These are phyloP conservation scores for Xylaria telfairii DNA, from an alignment of 495 filamentous ascomycete species.

Conservation along the genomic window DNA sequence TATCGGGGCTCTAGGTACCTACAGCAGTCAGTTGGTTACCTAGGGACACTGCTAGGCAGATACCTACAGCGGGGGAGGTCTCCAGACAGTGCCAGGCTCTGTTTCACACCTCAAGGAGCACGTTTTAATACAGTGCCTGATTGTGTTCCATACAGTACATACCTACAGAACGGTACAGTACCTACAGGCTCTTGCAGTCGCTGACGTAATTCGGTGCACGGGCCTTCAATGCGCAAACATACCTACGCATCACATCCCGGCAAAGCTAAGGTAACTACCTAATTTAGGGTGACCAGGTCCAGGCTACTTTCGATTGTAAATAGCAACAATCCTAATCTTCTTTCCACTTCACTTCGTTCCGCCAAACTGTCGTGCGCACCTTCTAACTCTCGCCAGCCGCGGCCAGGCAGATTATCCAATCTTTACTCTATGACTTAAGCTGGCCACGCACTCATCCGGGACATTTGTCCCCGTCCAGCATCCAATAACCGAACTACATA, in stretches of 20 bases:
- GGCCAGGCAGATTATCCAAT: constrained; percentile 44
- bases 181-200: too few species aligned
- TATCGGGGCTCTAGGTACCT: not conserved
- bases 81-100: too few species aligned
- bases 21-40: too few species aligned
- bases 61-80: too few species aligned
- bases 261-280: not conserved
- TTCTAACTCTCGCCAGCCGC: constrained; percentile 44
- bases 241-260: not conserved
- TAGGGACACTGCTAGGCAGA: not conserved
- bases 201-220: not conserved
- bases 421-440: constrained; percentile 38
- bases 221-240: not conserved
- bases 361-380: constrained; percentile 7
- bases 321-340: constrained; percentile 21
- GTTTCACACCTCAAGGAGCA: too few species aligned
- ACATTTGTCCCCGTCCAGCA: constrained; percentile 33
- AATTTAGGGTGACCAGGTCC: constrained; percentile 4
- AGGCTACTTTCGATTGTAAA: not conserved
- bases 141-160: too few species aligned
- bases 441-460: constrained; percentile 27
- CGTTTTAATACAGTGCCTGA: too few species aligned
- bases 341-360: constrained; percentile 35
- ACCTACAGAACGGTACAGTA: not conserved
- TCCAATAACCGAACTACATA: too few species aligned